Percentiles rank a stretch among this genome's conserved stretches.
Evolutionary conservation across 257 asterid species (phyloP).

Genomic region (Linaria vulgaris): DNA sequence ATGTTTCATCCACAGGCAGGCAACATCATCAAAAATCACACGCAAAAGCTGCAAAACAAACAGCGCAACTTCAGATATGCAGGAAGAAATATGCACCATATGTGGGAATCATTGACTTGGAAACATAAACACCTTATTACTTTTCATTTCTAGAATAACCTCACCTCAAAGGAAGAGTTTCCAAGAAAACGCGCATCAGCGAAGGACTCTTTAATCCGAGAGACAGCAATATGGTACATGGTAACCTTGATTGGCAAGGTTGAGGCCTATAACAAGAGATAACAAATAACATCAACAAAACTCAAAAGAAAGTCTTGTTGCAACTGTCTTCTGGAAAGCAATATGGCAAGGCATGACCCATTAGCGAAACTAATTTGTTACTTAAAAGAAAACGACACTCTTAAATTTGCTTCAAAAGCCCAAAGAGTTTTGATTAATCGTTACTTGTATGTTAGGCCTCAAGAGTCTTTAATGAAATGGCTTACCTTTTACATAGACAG

Average conservation of each 20-base stretch:
- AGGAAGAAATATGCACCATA: background rate
- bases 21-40: slow-evolving; percentile 62
- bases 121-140: background rate
- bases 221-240: slow-evolving; percentile 57
- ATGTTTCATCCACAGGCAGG: slow-evolving; percentile 69
- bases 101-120: background rate
- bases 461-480: no score
- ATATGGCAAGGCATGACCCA: background rate
- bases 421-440: no score
- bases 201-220: slow-evolving; percentile 52
- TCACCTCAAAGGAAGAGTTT: slow-evolving; percentile 54
- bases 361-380: background rate
- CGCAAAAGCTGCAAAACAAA: slow-evolving; percentile 49
- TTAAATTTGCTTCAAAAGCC: no score
- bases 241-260: slow-evolving; percentile 51
- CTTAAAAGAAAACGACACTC: no score
- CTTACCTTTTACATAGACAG: no score
- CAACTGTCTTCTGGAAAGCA: background rate
- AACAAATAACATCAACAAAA: background rate
- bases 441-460: no score
- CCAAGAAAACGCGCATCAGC: slow-evolving; percentile 64
- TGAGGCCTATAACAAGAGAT: slow-evolving; percentile 39
- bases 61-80: slow-evolving; percentile 22
- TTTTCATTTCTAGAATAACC: slow-evolving; percentile 19
- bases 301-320: background rate